A percentile compares a stretch with the other conserved stretches of the same genome.
These are phyloP conservation scores for Puccinia hordei DNA, from an alignment of 1,284 basidiomycete species.

Conservation along the genomic window DNA sequence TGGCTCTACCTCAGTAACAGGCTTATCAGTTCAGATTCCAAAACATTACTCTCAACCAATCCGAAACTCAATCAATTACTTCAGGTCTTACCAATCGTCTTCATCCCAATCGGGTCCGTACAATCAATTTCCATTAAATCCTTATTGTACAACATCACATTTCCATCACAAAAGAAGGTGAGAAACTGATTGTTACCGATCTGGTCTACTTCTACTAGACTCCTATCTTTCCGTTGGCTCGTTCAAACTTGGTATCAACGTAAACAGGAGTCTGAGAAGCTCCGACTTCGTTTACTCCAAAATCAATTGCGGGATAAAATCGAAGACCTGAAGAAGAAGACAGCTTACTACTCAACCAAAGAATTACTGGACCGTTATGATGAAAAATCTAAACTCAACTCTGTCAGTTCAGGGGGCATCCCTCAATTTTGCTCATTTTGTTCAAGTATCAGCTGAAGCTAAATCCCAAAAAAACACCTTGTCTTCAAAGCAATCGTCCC, in stretches of 20 bases:
- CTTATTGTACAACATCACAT: neutral
- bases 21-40: constrained; percentile 51
- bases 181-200: no score
- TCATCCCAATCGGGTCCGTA: constrained; percentile 73
- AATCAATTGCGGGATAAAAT: constrained; percentile 72
- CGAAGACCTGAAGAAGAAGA: constrained; percentile 95
- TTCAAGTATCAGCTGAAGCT: neutral
- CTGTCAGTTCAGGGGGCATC: constrained; percentile 53
- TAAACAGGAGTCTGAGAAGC: constrained; percentile 73
- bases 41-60: constrained; percentile 54
- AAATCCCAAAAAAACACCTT: neutral
- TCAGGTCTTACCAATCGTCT: constrained; percentile 19
- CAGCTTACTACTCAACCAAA: constrained; percentile 88
- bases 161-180: neutral
- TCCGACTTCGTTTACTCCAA: constrained; percentile 31
- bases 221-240: constrained; percentile 77
- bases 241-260: constrained; percentile 83
- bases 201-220: constrained; percentile 63
- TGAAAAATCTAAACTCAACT: constrained; percentile 61
- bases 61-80: constrained; percentile 17
- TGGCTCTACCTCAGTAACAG: constrained; percentile 47
- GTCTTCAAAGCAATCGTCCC: neutral
- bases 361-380: constrained; percentile 90
- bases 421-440: constrained; percentile 35
- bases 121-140: neutral